A percentile compares a stretch with the other conserved stretches of the same genome.
Evolutionary conservation across 257 asterid genomes (phyloP).

Genomic region (Solanum rostratum): DNA sequence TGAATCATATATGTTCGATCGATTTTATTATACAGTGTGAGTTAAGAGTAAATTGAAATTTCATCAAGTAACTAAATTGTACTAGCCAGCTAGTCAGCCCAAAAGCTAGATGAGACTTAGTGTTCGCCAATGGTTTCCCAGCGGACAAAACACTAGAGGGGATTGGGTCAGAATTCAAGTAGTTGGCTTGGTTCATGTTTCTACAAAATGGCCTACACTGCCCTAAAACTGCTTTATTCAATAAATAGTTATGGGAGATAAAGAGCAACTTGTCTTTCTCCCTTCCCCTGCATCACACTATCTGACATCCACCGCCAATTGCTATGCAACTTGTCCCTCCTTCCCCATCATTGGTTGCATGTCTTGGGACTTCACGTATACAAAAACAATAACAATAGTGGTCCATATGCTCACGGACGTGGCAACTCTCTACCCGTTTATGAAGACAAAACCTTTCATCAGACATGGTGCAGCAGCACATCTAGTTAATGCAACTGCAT

Average conservation of each 20-base stretch:
- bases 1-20: not conserved
- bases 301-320: slow-evolving; percentile 48
- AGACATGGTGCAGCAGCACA: not conserved
- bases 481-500: not conserved
- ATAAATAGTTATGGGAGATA: slow-evolving; percentile 40
- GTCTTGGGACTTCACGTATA: slow-evolving; percentile 12
- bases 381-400: not conserved
- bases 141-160: not conserved
- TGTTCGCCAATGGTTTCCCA: not conserved
- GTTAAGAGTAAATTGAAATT: not conserved
- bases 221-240: not conserved
- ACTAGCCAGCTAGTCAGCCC: not conserved
- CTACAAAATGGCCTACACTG: slow-evolving; percentile 6
- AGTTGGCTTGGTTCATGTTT: slow-evolving; percentile 6
- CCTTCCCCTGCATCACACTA: slow-evolving; percentile 7
- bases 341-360: slow-evolving; percentile 24
- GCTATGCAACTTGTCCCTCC: slow-evolving; percentile 22
- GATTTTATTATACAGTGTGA: not conserved
- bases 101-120: not conserved
- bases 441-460: not conserved
- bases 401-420: slow-evolving; percentile 1
- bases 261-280: not conserved
- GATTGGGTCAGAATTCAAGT: slow-evolving; percentile 14
- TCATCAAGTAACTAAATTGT: not conserved
- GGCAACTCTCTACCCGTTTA: not conserved